These are phyloP conservation scores for Phycomyces nitens DNA, from an alignment of 192 early-diverging fungal species.

Conservation along the genomic window DNA sequence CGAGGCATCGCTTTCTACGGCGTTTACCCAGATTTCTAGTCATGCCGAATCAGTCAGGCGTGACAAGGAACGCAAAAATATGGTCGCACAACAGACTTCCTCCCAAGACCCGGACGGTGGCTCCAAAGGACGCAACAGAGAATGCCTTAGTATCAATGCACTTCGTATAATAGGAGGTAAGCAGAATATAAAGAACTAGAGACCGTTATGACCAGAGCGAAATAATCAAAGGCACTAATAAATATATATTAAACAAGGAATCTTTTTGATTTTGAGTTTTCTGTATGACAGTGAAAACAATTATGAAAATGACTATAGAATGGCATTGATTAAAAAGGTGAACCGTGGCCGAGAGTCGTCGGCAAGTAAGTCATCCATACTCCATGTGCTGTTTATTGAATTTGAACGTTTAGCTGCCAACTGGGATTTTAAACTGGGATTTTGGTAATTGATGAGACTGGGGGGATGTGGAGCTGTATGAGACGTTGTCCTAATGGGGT, in stretches of 20 bases:
- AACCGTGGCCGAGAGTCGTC: not conserved
- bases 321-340: slow-evolving; percentile 32
- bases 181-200: not conserved
- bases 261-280: slow-evolving; percentile 30
- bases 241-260: slow-evolving; percentile 4
- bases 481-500: no score
- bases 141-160: slow-evolving; percentile 12
- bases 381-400: not conserved
- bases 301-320: slow-evolving; percentile 23
- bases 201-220: no score
- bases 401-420: no score
- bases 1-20: slow-evolving; percentile 6
- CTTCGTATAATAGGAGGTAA: slow-evolving; percentile 14
- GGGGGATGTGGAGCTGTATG: not conserved
- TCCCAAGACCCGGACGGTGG: no score
- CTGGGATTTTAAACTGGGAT: slow-evolving; percentile 16
- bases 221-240: no score
- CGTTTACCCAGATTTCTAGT: slow-evolving; percentile 3
- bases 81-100: no score
- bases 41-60: slow-evolving; percentile 5
- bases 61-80: slow-evolving; percentile 4
- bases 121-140: not conserved
- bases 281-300: slow-evolving; percentile 18
- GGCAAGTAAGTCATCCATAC: not conserved
- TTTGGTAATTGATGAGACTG: slow-evolving; percentile 9